These are phyloP conservation scores for Uronychia setigera DNA, from an alignment of 73 alveolate genomes.

Conservation along the genomic window DNA sequence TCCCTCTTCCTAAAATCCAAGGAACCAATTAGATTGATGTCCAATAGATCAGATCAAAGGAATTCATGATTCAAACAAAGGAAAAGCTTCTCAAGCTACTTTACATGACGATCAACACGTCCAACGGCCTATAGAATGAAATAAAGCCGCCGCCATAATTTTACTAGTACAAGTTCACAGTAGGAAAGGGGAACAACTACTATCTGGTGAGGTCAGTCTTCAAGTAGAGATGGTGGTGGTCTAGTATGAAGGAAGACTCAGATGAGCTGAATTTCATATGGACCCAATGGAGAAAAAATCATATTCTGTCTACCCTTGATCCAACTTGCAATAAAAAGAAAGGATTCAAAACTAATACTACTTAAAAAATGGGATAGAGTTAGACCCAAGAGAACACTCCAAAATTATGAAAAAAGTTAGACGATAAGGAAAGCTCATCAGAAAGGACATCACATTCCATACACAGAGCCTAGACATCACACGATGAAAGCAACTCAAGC, in stretches of 20 bases:
- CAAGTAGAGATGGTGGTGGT: conserved; percentile 89
- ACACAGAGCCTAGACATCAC: too few species aligned
- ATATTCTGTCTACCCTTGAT: conserved; percentile 5
- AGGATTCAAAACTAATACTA: too few species aligned
- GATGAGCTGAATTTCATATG: conserved; percentile 78
- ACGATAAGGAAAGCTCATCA: too few species aligned
- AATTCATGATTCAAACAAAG: neutral
- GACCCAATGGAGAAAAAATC: conserved; percentile 81
- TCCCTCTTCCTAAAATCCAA: neutral
- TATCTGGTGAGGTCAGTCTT: conserved; percentile 69
- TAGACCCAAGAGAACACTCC: too few species aligned
- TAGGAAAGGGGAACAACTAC: conserved; percentile 84
- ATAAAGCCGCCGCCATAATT: neutral
- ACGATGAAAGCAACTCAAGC: too few species aligned
- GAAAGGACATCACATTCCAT: too few species aligned
- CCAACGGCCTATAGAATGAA: neutral
- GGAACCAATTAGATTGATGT: neutral
- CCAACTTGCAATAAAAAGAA: too few species aligned
- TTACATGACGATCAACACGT: neutral
- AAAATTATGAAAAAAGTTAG: too few species aligned
- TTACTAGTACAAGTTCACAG: conserved; percentile 59
- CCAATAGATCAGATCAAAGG: neutral
- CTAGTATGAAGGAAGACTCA: conserved; percentile 58
- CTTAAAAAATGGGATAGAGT: too few species aligned
- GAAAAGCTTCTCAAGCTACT: neutral